These are phyloP conservation scores for Lipomyces chichibuensis DNA, from an alignment of 805 yeast species.

Conservation along the genomic window DNA sequence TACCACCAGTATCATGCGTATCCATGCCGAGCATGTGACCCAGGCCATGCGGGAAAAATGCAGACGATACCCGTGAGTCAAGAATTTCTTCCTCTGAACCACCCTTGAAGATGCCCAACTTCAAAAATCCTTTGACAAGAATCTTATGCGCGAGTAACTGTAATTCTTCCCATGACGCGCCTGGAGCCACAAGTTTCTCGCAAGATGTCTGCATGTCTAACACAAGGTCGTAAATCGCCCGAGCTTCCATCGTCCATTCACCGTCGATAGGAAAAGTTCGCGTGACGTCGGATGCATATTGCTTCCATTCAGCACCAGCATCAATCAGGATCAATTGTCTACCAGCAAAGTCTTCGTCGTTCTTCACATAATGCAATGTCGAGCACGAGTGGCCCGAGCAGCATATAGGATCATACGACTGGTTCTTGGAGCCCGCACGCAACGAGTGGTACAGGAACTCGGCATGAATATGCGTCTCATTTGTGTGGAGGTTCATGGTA, in stretches of 20 bases:
- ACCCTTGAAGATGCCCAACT: constrained; percentile 71
- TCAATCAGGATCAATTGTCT: constrained; percentile 78
- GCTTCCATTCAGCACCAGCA: constrained; percentile 97
- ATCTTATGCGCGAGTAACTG: constrained; percentile 81
- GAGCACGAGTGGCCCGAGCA: constrained; percentile 92
- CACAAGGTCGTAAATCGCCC: constrained; percentile 78
- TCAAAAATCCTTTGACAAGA: constrained; percentile 67
- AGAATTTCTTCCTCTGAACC: constrained; percentile 62
- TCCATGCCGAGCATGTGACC: constrained; percentile 95
- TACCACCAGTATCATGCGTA: constrained; percentile 94
- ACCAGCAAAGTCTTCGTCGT: constrained; percentile 61
- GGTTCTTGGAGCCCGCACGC: constrained; percentile 88
- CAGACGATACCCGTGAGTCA: constrained; percentile 68
- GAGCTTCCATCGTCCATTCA: constrained; percentile 84
- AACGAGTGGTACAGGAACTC: constrained; percentile 92
- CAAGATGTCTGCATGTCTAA: constrained; percentile 78
- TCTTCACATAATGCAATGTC: constrained; percentile 84
- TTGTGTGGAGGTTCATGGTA: constrained; percentile 80
- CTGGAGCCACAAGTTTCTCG: constrained; percentile 76
- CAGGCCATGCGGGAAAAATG: constrained; percentile 92
- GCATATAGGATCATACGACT: constrained; percentile 93
- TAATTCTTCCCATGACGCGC: constrained; percentile 80
- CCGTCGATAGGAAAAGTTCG: constrained; percentile 93
- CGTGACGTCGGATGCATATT: constrained; percentile 92
- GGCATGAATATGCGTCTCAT: constrained; percentile 92